Evolutionary conservation across 2,329 filamentous ascomycete genomes (phyloP).

Genomic region (Amauroascus verrucosus): DNA sequence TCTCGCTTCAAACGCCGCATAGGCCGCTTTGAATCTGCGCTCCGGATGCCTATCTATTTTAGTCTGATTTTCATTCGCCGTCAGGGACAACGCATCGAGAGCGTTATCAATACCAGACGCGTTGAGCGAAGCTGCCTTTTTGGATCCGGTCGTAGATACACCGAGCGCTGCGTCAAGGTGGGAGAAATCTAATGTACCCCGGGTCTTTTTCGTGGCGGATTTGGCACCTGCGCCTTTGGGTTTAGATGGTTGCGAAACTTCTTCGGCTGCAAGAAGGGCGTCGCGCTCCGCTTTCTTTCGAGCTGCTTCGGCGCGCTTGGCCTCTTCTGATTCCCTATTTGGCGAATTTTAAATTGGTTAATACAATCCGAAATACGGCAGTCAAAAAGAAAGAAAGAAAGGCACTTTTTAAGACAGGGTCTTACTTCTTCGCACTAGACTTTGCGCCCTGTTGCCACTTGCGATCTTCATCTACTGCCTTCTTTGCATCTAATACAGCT

Average conservation of each 20-base stretch:
- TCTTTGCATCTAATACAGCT: conserved; percentile 57
- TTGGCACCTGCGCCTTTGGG: conserved; percentile 48
- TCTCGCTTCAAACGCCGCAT: conserved; percentile 68
- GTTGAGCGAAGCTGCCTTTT: conserved; percentile 53
- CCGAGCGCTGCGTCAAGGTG: conserved; percentile 55
- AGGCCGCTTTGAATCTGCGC: conserved; percentile 76
- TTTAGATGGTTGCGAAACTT: conserved; percentile 52
- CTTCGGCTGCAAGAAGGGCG: conserved; percentile 71
- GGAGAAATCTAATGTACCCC: conserved; percentile 59
- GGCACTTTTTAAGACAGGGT: neutral
- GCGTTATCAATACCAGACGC: conserved; percentile 89
- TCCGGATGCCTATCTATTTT: conserved; percentile 87
- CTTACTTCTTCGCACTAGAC: conserved; percentile 75
- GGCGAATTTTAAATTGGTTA: neutral
- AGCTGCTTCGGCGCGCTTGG: conserved; percentile 70
- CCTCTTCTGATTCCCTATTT: conserved; percentile 67
- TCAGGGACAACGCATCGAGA: conserved; percentile 70
- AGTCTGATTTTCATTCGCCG: conserved; percentile 44
- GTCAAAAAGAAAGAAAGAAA: too few species aligned
- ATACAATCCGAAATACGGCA: too few species aligned
- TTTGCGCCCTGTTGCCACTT: conserved; percentile 84
- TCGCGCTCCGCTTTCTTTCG: conserved; percentile 90
- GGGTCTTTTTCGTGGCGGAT: conserved; percentile 44
- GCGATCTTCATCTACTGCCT: conserved; percentile 56
- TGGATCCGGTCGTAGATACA: conserved; percentile 27